Conservation (phyloP, 768 basidiomycete species). For the Jaapia argillacea region DNA sequence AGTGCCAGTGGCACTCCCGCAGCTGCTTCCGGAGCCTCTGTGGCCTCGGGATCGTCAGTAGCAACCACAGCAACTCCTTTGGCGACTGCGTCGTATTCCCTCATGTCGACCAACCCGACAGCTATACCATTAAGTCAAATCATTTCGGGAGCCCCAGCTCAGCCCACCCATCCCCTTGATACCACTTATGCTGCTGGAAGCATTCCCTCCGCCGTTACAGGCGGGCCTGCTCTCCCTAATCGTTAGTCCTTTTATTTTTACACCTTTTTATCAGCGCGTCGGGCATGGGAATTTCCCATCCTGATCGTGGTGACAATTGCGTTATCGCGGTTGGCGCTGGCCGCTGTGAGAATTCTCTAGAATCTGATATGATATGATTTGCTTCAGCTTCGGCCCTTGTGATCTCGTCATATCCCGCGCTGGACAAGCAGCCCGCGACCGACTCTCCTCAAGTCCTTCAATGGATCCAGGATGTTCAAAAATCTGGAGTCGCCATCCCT, state of each 20-base stretch:
- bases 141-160: conserved; percentile 29
- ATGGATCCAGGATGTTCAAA: conserved; percentile 58
- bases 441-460: conserved; percentile 54
- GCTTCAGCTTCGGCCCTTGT: not conserved
- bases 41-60: conserved; percentile 12
- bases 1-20: conserved; percentile 8
- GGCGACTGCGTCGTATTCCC: conserved; percentile 30
- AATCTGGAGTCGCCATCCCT: conserved; percentile 51
- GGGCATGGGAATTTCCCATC: too few relatives aligned
- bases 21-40: conserved; percentile 11
- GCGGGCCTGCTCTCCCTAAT: conserved; percentile 23
- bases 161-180: conserved; percentile 33
- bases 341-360: too few relatives aligned
- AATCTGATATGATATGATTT: too few relatives aligned
- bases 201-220: conserved; percentile 23
- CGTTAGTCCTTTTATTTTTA: conserved; percentile 12
- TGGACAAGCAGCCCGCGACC: conserved; percentile 52
- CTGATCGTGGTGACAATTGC: too few relatives aligned
- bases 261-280: not conserved
- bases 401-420: conserved; percentile 44
- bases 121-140: conserved; percentile 48
- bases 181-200: conserved; percentile 40
- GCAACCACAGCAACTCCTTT: conserved; percentile 6
- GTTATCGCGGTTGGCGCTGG: too few relatives aligned
- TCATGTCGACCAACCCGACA: conserved; percentile 46